Percentiles rank a stretch among this genome's conserved stretches.
phyloP scores from a whole-genome alignment of 306 rosid species.

The Inga oerstediana region DNA sequence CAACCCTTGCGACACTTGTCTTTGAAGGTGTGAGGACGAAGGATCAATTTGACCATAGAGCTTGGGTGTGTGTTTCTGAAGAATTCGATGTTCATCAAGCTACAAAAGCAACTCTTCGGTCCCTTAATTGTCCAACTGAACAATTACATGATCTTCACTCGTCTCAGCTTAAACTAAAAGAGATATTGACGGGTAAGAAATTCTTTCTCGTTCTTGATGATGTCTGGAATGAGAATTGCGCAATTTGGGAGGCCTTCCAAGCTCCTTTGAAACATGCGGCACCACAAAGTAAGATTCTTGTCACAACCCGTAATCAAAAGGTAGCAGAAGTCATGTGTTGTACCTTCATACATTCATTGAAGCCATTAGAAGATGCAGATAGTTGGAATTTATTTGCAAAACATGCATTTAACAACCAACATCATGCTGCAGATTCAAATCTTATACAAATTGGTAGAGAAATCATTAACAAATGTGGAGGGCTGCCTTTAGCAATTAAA shows the following conservation, averaged over 20 bases:
- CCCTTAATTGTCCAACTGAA: neutral
- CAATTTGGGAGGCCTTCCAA: neutral
- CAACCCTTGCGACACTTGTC: neutral
- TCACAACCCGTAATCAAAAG: neutral
- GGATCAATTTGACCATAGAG: neutral
- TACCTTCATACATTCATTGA: neutral
- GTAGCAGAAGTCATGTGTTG: neutral
- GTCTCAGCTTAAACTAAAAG: neutral
- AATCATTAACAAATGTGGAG: neutral
- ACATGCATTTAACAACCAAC: neutral
- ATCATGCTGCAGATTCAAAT: neutral
- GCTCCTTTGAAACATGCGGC: neutral
- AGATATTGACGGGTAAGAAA: neutral
- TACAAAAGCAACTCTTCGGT: neutral
- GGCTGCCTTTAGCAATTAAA: conserved; percentile 8
- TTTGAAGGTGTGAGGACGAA: neutral
- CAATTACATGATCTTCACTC: neutral
- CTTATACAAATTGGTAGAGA: neutral
- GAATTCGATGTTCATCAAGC: neutral
- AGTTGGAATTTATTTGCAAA: neutral
- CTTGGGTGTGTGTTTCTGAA: conserved; percentile 3
- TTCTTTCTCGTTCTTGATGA: conserved; percentile 1
- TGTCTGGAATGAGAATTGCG: neutral
- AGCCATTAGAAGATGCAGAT: neutral
- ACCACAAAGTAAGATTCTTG: neutral